Evolutionary conservation across 2,329 filamentous ascomycete genomes (phyloP), one percentile per base, ranked within the genome.

Genomic region (Parasarocladium wereldwijsianum): DNA sequence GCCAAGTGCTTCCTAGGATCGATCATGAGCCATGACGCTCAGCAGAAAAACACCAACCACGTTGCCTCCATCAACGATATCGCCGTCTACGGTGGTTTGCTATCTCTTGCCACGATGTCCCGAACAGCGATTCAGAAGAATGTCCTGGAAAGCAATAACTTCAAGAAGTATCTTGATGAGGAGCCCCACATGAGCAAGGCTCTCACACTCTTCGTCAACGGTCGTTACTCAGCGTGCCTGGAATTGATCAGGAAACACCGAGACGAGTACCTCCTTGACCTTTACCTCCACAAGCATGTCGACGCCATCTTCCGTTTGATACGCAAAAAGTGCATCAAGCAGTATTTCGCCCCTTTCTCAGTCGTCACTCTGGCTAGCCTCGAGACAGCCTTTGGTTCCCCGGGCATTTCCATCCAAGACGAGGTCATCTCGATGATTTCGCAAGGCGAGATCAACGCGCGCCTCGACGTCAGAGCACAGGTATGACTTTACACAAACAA

Each of bases 111-210:
- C 16, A 85, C 83, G 2, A 92, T 96, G 80, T 69, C 81, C 35
- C 73, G 90, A 27, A 60, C 64, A 6, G 74, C 83, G 36, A 63
- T 98, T 14, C 79, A 90, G 49, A 58, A 55, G 5, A 62, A 64
- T 6, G 84, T 96, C 3, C 68, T 98, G 1, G 82, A 90, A 21
- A 93, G 84, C 46, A 60, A 61, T 19, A 62, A 66, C 8, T 98
- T 98, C 58, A 78, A 90, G 31, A 73, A 70, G 26, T 93, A 90
- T 47, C 68, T 98, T 10, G 90, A 96, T 50, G 66, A 92, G 1
- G 90, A 96, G 53, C 85, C 87, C 4, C 87, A 96, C 45, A 80
- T 98, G 37, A 81, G 90, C 38, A 86, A 86, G 34, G 87, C 90
- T 9, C 80, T 98, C 42, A 72, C 71, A 6, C 76, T 83, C 48